These are phyloP conservation scores for Barnettozyma vustinii DNA, from an alignment of 805 yeast genomes.

Conservation along the genomic window DNA sequence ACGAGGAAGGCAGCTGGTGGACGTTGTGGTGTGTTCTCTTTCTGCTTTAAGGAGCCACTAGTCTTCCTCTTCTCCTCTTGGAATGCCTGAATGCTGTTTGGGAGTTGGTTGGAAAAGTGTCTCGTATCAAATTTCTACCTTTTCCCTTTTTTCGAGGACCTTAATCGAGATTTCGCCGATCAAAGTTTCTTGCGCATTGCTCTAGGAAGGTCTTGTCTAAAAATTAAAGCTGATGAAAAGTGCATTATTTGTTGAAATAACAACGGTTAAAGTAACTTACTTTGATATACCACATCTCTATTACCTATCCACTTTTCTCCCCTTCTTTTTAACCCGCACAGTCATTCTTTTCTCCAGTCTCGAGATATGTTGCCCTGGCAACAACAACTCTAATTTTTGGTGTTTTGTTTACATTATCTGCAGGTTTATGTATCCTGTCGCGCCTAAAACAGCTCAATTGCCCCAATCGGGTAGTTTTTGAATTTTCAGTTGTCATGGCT, in stretches of 20 bases:
- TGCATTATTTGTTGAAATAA: too few relatives aligned
- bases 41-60: not conserved
- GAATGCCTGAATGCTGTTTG: not conserved
- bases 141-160: not conserved
- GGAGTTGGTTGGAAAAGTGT: not conserved
- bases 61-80: not conserved
- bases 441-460: not conserved
- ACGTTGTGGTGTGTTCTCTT: not conserved
- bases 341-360: not conserved
- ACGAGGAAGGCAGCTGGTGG: not conserved
- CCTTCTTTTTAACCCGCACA: not conserved
- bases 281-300: too few relatives aligned
- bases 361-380: not conserved
- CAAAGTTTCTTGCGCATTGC: not conserved
- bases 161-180: not conserved
- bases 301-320: too few relatives aligned
- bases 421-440: not conserved
- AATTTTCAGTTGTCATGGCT: not conserved
- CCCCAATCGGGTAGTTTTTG: not conserved
- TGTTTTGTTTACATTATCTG: not conserved
- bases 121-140: not conserved
- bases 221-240: too few relatives aligned
- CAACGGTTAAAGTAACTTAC: too few relatives aligned
- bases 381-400: not conserved
- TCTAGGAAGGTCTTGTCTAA: not conserved